Evolutionary conservation across 1,284 basidiomycete genomes (phyloP).

Genomic region (Ceratobasidium sp.): DNA sequence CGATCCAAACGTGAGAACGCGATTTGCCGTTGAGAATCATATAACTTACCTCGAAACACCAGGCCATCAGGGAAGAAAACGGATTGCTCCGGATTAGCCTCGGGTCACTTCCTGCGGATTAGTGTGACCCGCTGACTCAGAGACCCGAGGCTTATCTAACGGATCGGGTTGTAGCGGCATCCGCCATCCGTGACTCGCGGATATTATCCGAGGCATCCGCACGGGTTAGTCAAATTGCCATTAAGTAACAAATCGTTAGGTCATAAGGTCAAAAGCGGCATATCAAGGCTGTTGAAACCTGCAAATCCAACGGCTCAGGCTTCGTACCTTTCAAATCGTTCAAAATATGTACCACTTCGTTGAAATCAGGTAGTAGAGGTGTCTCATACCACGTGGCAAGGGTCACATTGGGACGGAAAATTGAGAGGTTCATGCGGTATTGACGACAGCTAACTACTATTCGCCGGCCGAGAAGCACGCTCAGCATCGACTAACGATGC

Average conservation of each 20-base stretch:
- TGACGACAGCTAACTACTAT: slow-evolving; percentile 13
- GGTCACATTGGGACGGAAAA: slow-evolving; percentile 16
- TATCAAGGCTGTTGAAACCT: too few relatives aligned
- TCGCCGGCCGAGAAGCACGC: slow-evolving; percentile 22
- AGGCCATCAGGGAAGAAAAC: not conserved
- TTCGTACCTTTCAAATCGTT: not conserved
- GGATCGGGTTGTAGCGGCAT: slow-evolving; percentile 10
- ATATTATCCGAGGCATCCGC: not conserved
- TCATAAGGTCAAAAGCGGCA: too few relatives aligned
- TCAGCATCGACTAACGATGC: slow-evolving; percentile 16
- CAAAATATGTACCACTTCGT: not conserved
- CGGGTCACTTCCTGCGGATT: not conserved
- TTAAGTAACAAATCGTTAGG: not conserved
- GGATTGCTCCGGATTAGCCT: not conserved
- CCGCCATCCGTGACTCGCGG: not conserved
- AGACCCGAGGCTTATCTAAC: not conserved
- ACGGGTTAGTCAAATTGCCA: slow-evolving; percentile 2
- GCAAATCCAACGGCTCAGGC: not conserved
- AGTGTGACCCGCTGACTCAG: not conserved
- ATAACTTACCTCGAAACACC: too few relatives aligned
- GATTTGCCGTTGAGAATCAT: too few relatives aligned
- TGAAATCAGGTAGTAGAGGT: not conserved
- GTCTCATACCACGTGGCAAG: slow-evolving; percentile 11
- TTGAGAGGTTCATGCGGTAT: slow-evolving; percentile 1
- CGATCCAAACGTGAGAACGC: too few relatives aligned